Conservation (phyloP, 495 filamentous ascomycete genomes). For the Penicillium ochrochloron region DNA sequence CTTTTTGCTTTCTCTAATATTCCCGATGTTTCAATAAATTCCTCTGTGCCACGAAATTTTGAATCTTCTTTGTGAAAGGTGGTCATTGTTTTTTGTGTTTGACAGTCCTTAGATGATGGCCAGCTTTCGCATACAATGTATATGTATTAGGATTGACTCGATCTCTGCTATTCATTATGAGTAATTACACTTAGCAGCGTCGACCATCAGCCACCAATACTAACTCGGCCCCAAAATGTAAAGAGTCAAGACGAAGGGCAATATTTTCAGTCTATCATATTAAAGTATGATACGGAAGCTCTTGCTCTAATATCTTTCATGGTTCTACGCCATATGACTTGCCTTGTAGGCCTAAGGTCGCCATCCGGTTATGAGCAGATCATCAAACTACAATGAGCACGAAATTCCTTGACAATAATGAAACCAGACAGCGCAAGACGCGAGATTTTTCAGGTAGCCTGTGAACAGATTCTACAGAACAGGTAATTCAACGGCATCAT, state of each 20-base stretch:
- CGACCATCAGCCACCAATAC: too few relatives aligned
- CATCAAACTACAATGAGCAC: background rate
- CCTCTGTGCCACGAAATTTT: background rate
- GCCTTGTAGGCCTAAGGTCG: too few relatives aligned
- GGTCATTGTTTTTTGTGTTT: background rate
- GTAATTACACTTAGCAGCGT: too few relatives aligned
- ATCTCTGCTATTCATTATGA: background rate
- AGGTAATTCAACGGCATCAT: conserved; percentile 18
- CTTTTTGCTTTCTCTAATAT: background rate
- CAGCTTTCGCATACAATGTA: background rate
- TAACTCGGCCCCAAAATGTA: too few relatives aligned
- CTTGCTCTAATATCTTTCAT: too few relatives aligned
- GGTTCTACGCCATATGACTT: too few relatives aligned
- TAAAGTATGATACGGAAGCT: too few relatives aligned
- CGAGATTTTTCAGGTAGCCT: conserved; percentile 31
- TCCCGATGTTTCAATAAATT: conserved; percentile 21
- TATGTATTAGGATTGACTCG: background rate
- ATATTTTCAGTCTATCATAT: too few relatives aligned
- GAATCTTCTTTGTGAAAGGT: background rate
- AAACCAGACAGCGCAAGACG: conserved; percentile 11
- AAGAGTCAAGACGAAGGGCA: too few relatives aligned
- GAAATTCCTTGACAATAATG: background rate
- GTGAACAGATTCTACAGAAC: conserved; percentile 25
- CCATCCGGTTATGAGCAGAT: too few relatives aligned
- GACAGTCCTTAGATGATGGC: too few relatives aligned